Percentiles rank a stretch among this genome's conserved stretches.
Conservation (phyloP, 139 green algal genomes). For the Chlamydomonas sp. region DNA sequence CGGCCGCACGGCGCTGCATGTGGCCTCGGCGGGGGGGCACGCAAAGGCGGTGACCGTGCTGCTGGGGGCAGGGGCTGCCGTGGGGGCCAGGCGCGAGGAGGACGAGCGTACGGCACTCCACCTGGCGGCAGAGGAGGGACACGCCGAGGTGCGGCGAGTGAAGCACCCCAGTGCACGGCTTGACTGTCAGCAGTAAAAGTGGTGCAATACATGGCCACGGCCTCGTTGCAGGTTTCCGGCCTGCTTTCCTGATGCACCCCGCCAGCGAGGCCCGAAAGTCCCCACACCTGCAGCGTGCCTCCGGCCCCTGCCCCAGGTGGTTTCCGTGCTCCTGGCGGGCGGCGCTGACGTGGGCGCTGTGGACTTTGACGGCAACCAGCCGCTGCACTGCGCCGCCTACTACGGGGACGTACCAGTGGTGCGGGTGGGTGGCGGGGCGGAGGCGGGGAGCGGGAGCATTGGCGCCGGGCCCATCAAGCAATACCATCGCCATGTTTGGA, state of each 20-base stretch:
- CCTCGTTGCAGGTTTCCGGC: too few species aligned
- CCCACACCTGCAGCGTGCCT: neutral
- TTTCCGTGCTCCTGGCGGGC: constrained; percentile 4
- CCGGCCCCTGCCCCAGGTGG: neutral
- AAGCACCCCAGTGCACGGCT: neutral
- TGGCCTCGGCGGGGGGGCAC: constrained; percentile 13
- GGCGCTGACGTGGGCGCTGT: neutral
- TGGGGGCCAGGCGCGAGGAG: neutral
- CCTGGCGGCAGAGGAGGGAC: constrained; percentile 28
- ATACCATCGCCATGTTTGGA: too few species aligned
- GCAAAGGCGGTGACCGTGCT: neutral
- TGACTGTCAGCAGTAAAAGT: neutral
- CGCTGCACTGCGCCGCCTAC: constrained; percentile 27
- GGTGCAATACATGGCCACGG: neutral
- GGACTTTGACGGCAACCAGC: constrained; percentile 13
- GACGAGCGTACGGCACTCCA: constrained; percentile 32
- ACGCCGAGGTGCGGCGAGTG: constrained; percentile 1
- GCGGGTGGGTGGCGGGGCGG: neutral
- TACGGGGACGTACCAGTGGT: constrained; percentile 20
- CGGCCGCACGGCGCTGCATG: constrained; percentile 16
- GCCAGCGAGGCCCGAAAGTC: neutral
- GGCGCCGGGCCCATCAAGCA: neutral
- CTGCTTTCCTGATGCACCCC: neutral
- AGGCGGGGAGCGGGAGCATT: neutral
- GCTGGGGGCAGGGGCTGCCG: neutral